Evolutionary conservation across 2,329 filamentous ascomycete species (phyloP), one percentile per base, ranked within the genome.

Genomic region (Colletotrichum paranaense): DNA sequence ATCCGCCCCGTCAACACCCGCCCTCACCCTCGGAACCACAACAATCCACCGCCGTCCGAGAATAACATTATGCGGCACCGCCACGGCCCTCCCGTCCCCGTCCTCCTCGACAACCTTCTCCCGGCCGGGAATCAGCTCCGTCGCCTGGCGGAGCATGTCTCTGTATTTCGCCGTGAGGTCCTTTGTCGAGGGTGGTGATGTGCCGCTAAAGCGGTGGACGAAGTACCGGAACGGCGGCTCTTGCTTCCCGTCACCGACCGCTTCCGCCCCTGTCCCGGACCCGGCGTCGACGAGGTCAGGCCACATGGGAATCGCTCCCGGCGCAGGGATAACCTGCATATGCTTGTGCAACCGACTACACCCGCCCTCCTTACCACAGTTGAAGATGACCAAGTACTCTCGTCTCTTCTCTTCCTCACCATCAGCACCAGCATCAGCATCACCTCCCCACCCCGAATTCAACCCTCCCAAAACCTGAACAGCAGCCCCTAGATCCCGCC

Each of bases 341-440:
- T 88, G 86, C 77, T 88, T 88, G 74, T 88, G 87, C 62, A 84
- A 76, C 11, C 86, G 76, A 65, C 85, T 87, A 66, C 85, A 86
- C 1, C 86, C 86, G 7, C 83, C 84, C 4, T 79, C 79, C 52
- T 81, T 79, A 0, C 82, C 82, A 76, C 87, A 86, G 75, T 88
- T 88, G 78, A 83, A 88, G 22, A 88, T 83, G 16, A 82, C 77
- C 68, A 85, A 81, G 72, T 84, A 80, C 6, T 81, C 77, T 8
- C 74, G 78, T 5, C 24, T 2, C 24, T 24, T 24, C 24, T 24
- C 24, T 24, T 57, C 55, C 7, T 14, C 55, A 1, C 8, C 26
- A 30, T 8, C 28, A 8, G 1, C 28, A 2, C 7, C 4, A 74
- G 68, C 22, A 2, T 28, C 6, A 5, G 9, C 62, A 24, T 30